phyloP scores from a whole-genome alignment of 306 rosid species.

The Ziziphus jujuba region DNA sequence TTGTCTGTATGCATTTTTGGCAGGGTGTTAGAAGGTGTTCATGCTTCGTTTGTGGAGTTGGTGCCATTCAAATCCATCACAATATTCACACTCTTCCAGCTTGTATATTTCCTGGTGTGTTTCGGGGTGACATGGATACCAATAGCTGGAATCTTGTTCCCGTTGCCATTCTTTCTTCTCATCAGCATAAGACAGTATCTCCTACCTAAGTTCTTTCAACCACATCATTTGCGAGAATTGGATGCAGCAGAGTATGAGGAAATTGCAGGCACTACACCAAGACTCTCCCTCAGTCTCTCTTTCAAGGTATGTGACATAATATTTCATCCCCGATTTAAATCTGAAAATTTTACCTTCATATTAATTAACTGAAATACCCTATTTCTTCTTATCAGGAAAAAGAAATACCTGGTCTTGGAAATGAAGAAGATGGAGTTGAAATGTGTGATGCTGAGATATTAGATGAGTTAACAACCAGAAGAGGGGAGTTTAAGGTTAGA shows the following conservation, averaged over 20 bases:
- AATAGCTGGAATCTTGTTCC: slow-evolving; percentile 81
- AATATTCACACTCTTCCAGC: slow-evolving; percentile 66
- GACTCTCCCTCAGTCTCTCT: slow-evolving; percentile 37
- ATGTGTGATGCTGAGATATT: slow-evolving; percentile 67
- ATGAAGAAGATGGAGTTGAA: slow-evolving; percentile 35
- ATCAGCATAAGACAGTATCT: slow-evolving; percentile 62
- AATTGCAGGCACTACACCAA: slow-evolving; percentile 43
- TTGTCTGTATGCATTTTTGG: slow-evolving; percentile 2
- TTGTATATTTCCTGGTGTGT: slow-evolving; percentile 64
- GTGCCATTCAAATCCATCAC: slow-evolving; percentile 61
- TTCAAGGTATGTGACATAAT: slow-evolving; percentile 36
- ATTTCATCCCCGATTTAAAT: not conserved
- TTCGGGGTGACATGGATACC: slow-evolving; percentile 88
- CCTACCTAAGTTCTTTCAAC: slow-evolving; percentile 63
- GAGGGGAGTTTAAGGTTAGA: slow-evolving; percentile 85
- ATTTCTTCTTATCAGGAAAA: slow-evolving; percentile 38
- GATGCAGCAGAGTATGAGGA: slow-evolving; percentile 88
- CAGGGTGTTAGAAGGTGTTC: slow-evolving; percentile 74
- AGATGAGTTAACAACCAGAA: slow-evolving; percentile 68
- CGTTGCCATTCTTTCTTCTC: slow-evolving; percentile 73
- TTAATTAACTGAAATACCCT: not conserved
- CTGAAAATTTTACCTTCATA: not conserved
- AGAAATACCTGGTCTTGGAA: slow-evolving; percentile 31
- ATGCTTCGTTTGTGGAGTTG: slow-evolving; percentile 77
- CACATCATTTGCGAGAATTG: slow-evolving; percentile 58